phyloP scores from a whole-genome alignment of 495 filamentous ascomycete species.

The Talaromyces thailandensis region DNA sequence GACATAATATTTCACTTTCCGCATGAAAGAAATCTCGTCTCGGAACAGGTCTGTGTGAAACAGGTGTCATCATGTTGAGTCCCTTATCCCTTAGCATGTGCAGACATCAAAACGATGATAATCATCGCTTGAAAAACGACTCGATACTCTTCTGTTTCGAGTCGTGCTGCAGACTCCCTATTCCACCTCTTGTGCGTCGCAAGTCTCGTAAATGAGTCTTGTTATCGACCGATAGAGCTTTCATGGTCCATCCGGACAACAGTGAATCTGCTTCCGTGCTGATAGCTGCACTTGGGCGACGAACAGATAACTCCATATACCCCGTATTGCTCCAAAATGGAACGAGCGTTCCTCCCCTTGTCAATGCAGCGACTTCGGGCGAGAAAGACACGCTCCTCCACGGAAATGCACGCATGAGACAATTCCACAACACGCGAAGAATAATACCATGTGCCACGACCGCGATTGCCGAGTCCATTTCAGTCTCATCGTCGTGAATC shows the following conservation, averaged over 20 bases:
- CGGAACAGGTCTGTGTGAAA: constrained; percentile 53
- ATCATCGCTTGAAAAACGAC: constrained; percentile 53
- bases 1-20: constrained; percentile 32
- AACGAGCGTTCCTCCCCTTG: constrained; percentile 24
- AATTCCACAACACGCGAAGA: constrained; percentile 55
- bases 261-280: background rate
- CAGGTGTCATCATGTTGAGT: constrained; percentile 40
- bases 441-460: constrained; percentile 78
- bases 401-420: constrained; percentile 46
- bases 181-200: constrained; percentile 61
- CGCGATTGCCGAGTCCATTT: constrained; percentile 34
- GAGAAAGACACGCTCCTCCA: constrained; percentile 24
- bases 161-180: constrained; percentile 68
- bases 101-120: background rate
- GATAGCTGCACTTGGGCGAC: background rate
- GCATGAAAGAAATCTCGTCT: constrained; percentile 25
- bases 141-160: constrained; percentile 62
- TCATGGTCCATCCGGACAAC: constrained; percentile 15
- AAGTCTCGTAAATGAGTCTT: constrained; percentile 60
- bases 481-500: constrained; percentile 11
- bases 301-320: constrained; percentile 44
- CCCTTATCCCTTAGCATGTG: background rate
- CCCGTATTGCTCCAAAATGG: constrained; percentile 56
- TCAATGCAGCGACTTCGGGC: constrained; percentile 12
- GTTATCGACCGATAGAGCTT: constrained; percentile 30